Evolutionary conservation across 129 eudicot species (phyloP).

Genomic region (Gnaphalium uliginosum): DNA sequence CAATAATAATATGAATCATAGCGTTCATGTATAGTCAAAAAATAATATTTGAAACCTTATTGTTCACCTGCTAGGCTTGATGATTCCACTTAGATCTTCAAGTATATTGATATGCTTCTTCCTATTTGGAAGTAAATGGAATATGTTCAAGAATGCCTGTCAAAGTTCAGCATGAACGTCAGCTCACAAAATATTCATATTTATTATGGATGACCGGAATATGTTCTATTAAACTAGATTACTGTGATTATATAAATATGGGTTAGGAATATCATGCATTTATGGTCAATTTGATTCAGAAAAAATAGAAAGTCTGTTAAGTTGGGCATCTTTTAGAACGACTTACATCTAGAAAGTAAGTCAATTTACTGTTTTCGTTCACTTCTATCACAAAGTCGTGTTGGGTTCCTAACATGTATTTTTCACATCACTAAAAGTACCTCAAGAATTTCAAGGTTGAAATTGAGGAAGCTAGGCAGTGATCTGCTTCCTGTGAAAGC

Average conservation of each 20-base stretch:
- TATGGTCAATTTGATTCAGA: not conserved
- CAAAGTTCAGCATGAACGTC: not conserved
- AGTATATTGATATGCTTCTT: conserved; percentile 58
- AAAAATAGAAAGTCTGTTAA: not conserved
- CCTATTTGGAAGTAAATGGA: conserved; percentile 45
- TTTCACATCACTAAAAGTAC: conserved; percentile 33
- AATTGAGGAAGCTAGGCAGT: conserved; percentile 69
- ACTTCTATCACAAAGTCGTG: not conserved
- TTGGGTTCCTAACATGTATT: not conserved
- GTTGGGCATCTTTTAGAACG: not conserved
- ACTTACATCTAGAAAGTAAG: not conserved
- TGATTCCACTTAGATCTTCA: conserved; percentile 62
- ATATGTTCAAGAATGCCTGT: conserved; percentile 47
- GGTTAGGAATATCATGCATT: not conserved
- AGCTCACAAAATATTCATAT: not conserved
- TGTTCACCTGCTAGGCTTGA: conserved; percentile 66
- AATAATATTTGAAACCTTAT: not conserved
- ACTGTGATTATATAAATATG: not conserved
- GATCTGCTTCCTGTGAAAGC: conserved; percentile 64
- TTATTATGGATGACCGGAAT: not conserved
- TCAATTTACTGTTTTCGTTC: not conserved
- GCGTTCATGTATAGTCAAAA: not conserved
- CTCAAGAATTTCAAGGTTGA: conserved; percentile 52
- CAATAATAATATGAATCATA: not conserved
- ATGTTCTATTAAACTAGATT: not conserved